phyloP scores from a whole-genome alignment of 2,329 filamentous ascomycete genomes.

The Beauveria asiatica region DNA sequence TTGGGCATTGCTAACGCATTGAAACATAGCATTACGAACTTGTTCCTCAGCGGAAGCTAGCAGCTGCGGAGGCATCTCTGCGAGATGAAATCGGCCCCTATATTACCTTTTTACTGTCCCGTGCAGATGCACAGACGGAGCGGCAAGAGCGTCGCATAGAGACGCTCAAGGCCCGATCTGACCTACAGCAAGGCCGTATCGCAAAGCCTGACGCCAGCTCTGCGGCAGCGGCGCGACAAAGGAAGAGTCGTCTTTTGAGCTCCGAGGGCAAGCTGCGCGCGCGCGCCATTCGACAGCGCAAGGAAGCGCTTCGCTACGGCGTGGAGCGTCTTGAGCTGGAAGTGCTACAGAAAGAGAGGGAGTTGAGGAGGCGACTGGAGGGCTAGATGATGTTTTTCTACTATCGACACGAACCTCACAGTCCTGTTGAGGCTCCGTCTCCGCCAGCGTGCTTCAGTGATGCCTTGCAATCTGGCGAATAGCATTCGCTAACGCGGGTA shows the following conservation, averaged over 20 bases:
- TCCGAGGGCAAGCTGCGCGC: conserved; percentile 42
- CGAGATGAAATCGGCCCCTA: conserved; percentile 87
- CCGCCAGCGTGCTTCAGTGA: too few species aligned
- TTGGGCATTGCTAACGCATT: not conserved
- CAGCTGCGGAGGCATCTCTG: conserved; percentile 72
- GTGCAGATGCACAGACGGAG: conserved; percentile 76
- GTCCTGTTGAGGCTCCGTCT: not conserved
- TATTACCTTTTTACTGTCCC: conserved; percentile 66
- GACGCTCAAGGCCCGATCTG: conserved; percentile 70
- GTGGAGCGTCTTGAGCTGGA: conserved; percentile 81
- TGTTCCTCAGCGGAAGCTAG: conserved; percentile 75
- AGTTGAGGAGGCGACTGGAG: conserved; percentile 44
- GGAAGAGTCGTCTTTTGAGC: conserved; percentile 37
- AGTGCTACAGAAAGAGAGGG: conserved; percentile 64
- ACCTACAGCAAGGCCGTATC: conserved; percentile 69
- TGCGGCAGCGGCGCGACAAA: conserved; percentile 11
- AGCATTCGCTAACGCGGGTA: too few species aligned
- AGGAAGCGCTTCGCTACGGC: conserved; percentile 77
- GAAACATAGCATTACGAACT: conserved; percentile 74
- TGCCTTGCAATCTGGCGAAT: too few species aligned
- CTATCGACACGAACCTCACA: not conserved
- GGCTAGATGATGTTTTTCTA: conserved; percentile 14
- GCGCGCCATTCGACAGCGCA: conserved; percentile 64
- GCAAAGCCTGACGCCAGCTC: conserved; percentile 20
- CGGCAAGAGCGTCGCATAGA: conserved; percentile 77